Evolutionary conservation across 345 rosid genomes (phyloP).

Genomic region (Gossypium anomalum): DNA sequence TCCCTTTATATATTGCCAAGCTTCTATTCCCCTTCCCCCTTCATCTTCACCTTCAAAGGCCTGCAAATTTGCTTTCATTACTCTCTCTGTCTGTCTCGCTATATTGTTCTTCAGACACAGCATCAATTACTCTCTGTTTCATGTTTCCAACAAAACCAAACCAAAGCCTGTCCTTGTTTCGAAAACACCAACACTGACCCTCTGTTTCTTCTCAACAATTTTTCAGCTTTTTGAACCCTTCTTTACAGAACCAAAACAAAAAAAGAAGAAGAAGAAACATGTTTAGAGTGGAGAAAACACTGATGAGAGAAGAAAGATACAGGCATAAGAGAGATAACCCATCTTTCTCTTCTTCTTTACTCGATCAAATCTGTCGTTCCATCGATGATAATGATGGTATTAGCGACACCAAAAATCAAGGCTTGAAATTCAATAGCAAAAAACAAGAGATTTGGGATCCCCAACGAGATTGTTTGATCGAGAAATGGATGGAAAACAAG

Average conservation of each 20-base stretch:
- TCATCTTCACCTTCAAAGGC: slow-evolving; percentile 26
- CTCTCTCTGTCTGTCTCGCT: slow-evolving; percentile 17
- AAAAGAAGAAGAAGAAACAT: slow-evolving; percentile 13
- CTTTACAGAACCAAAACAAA: not conserved
- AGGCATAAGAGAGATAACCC: slow-evolving; percentile 39
- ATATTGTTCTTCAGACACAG: not conserved
- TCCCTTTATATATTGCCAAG: slow-evolving; percentile 27
- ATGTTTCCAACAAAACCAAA: not conserved
- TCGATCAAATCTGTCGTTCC: slow-evolving; percentile 88
- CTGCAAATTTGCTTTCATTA: slow-evolving; percentile 29
- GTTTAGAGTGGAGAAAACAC: slow-evolving; percentile 38
- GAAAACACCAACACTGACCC: not conserved
- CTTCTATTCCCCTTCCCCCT: slow-evolving; percentile 26
- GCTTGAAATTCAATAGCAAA: slow-evolving; percentile 38
- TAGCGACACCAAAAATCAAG: slow-evolving; percentile 24
- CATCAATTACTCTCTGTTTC: slow-evolving; percentile 15
- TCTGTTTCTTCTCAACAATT: not conserved
- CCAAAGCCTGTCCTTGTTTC: not conserved
- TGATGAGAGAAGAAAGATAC: slow-evolving; percentile 24
- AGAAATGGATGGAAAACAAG: slow-evolving; percentile 40
- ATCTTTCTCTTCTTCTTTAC: slow-evolving; percentile 86
- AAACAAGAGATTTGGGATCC: slow-evolving; percentile 20
- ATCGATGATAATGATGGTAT: slow-evolving; percentile 43
- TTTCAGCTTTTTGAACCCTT: slow-evolving; percentile 24
- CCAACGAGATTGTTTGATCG: slow-evolving; percentile 34